Evolutionary conservation across 169 alveolate species (phyloP).

Genomic region (Plasmodium fragile): DNA sequence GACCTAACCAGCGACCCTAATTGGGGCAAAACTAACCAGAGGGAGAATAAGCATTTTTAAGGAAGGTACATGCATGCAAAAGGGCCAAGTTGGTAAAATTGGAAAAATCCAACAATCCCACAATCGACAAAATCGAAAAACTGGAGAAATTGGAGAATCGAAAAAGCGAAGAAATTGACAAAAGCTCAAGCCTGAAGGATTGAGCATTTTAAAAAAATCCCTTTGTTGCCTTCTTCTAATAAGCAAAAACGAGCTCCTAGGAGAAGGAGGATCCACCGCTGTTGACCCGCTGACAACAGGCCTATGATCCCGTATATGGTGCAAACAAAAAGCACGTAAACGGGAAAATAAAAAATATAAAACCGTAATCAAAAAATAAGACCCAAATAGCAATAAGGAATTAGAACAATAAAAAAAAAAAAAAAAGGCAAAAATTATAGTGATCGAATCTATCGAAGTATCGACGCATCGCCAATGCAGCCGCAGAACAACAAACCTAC

Average conservation of each 20-base stretch:
- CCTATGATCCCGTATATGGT: not conserved
- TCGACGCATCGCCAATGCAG: not conserved
- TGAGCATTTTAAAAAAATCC: not conserved
- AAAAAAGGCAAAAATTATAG: not conserved
- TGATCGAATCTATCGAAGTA: not conserved
- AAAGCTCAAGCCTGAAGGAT: not conserved
- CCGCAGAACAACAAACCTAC: not conserved
- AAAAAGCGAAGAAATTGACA: not conserved
- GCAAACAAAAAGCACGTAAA: not conserved
- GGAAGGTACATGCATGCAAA: not conserved
- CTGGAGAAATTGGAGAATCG: not conserved
- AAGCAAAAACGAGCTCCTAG: not conserved
- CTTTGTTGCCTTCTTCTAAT: not conserved
- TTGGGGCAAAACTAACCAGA: not conserved
- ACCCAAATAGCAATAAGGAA: not conserved
- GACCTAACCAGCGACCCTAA: not conserved
- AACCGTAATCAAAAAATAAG: not conserved
- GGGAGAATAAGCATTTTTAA: not conserved
- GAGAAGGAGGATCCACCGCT: not conserved
- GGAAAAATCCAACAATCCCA: not conserved
- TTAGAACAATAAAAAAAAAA: not conserved
- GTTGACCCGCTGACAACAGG: not conserved
- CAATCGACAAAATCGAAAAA: not conserved
- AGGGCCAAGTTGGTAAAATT: not conserved
- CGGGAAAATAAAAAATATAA: not conserved